Conservation (phyloP, 2,329 filamentous ascomycete species). For the Fusarium torulosum region DNA sequence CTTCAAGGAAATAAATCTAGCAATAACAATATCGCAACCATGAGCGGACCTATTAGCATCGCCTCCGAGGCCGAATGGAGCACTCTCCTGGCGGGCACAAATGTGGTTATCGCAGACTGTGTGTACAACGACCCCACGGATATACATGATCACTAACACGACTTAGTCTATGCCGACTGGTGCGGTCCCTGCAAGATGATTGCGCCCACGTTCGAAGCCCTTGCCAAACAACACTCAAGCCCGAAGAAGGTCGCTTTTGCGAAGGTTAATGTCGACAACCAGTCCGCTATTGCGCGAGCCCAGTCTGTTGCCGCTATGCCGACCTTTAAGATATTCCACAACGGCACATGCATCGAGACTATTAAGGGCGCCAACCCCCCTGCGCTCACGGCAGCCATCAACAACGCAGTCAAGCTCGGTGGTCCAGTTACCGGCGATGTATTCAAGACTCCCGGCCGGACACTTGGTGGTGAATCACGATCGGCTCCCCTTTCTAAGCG, state of each 20-base stretch:
- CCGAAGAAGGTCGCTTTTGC: conserved; percentile 87
- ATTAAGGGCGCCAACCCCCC: conserved; percentile 85
- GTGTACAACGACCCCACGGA: conserved; percentile 52
- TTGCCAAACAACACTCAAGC: conserved; percentile 82
- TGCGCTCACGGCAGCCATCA: conserved; percentile 80
- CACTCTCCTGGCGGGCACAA: conserved; percentile 76
- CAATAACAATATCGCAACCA: conserved; percentile 45
- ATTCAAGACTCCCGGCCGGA: conserved; percentile 69
- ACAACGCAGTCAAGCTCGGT: conserved; percentile 72
- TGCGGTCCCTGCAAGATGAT: conserved; percentile 95
- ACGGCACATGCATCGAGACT: conserved; percentile 77
- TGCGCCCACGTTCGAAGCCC: conserved; percentile 86
- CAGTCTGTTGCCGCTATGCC: conserved; percentile 91
- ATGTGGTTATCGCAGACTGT: conserved; percentile 92
- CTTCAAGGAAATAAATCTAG: conserved; percentile 14
- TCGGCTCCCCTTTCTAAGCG: conserved; percentile 27
- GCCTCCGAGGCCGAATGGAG: conserved; percentile 78
- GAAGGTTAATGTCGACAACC: conserved; percentile 91
- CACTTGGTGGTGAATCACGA: conserved; percentile 61
- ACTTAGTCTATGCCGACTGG: conserved; percentile 91
- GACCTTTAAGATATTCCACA: conserved; percentile 92
- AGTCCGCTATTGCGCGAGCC: conserved; percentile 79
- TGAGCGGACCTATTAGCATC: conserved; percentile 67
- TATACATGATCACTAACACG: conserved; percentile 44
- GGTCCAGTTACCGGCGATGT: conserved; percentile 58